Percentiles rank a stretch among this genome's conserved stretches.
Conservation (phyloP, 176 grass and related monocot species). For the Paspalum vaginatum region DNA sequence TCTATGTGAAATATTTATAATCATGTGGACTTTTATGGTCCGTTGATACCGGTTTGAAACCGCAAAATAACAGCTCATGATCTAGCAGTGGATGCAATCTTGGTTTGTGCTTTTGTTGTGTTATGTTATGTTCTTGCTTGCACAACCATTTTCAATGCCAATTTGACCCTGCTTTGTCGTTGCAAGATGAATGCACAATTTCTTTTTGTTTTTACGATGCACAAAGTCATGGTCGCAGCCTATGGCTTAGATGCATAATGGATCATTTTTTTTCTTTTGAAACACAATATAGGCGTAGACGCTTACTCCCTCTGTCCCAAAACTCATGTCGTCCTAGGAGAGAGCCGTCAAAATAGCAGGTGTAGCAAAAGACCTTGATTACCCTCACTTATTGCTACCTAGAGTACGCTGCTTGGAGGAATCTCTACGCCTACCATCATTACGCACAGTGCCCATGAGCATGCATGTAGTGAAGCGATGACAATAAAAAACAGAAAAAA, state of each 20-base stretch:
- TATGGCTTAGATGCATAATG: not conserved
- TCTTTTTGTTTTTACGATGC: not conserved
- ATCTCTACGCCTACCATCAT: too few species aligned
- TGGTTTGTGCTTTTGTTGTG: constrained; percentile 36
- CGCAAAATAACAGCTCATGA: constrained; percentile 30
- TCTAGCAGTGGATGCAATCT: not conserved
- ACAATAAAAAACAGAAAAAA: too few species aligned
- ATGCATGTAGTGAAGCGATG: too few species aligned
- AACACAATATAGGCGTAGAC: too few species aligned
- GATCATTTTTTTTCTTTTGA: too few species aligned
- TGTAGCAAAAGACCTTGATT: too few species aligned
- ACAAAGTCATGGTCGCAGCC: not conserved
- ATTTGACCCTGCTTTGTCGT: not conserved
- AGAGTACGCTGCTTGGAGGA: too few species aligned
- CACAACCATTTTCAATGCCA: not conserved
- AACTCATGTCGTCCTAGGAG: too few species aligned
- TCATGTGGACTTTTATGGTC: constrained; percentile 3
- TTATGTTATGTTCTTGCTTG: constrained; percentile 1
- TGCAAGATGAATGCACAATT: not conserved
- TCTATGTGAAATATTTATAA: constrained; percentile 44
- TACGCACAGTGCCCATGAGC: too few species aligned
- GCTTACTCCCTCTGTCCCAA: too few species aligned
- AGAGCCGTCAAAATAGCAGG: too few species aligned
- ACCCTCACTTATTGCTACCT: too few species aligned
- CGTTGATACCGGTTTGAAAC: not conserved